Base-by-base conservation (phyloP, 23 red algal species). In the Gracilaria gracilis region DNA sequence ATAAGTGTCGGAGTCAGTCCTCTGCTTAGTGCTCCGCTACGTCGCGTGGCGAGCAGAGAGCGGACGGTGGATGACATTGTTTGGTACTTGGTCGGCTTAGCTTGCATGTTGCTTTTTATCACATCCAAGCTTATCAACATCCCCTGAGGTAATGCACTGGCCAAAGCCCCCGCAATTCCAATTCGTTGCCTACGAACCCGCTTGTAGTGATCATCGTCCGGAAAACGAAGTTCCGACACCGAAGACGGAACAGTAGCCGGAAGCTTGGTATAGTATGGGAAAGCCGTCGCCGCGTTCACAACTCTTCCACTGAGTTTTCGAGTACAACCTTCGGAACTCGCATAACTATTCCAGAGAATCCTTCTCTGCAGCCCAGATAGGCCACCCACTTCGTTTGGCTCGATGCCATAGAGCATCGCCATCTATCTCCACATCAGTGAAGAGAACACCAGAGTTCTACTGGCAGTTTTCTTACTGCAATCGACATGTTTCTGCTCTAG, bases 91-190 rank as follows among this genome's bases (percentile, higher is more conserved):
- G 16, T 42, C 34, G 67, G 9, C 3, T 40, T 42, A 20, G 67
- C 28, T 42, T 73, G 67, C 67, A 73, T 73, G 34, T 73, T 73
- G 20, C 67, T 39, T 24, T 73, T 73, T 8, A 73, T 44, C 36
- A 73, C 16, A 19, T 73, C 67, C 35, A 73, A 23, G 17, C 34
- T 23, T 17, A 40, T 23, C 38, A 73, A 44, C 11, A 73, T 4
- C 0, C 23, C 67, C 20, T 73, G 67, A n/a, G 67, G 38, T 16
- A 73, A 44, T 17, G 34, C 33, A 44, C 67, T 44, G 36, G 67
- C 33, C 38, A 73, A 29, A 29, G 67, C 67, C 9, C 35, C 67
- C 21, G 38, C 35, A 73, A 44, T 40, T 23, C 67, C 67, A 11
- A 73, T 2, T n/a, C 21, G 35, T 23, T 73, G 67, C 29, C 59